Evolutionary conservation across 2,329 filamentous ascomycete genomes (phyloP), one percentile per base, ranked within the genome.

Genomic region (Lasiodiplodia sp.): DNA sequence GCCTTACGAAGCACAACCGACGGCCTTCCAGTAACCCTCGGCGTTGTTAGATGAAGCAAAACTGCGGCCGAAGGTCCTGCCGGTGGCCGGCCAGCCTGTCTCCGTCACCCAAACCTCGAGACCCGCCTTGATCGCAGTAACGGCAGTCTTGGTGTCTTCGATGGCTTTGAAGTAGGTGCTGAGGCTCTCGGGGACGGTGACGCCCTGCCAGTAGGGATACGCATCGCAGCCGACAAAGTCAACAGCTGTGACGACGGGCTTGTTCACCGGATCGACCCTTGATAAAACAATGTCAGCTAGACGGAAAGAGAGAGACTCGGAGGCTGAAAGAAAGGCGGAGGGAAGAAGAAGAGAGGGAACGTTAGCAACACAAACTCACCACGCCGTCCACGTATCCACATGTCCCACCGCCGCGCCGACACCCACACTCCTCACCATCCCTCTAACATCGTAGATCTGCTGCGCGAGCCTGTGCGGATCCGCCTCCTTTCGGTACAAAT

Each of bases 241-340:
- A 53, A 75, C 71, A 57, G 76, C 75, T 23, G 75, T 72, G 66
- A 80, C 76, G 65, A 80, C 77, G 7, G 71, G 75, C 65, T 73
- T 75, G 74, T 78, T 79, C 12, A 76, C 74, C 21, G 69, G 62
- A 70, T 80, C 78, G 77, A 88, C 88, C 85, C 77, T 93, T 47
- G n/a, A 77, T 97, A 93, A 77, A 96, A 93, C 80, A 96, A 93
- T 65, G 93, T 93, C 84, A 25, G 88, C 84, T 58, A 34, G 14
- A 56, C 5, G 4, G 6, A 18, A 74, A 38, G 37, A 38, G 37
- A 38, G 37, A 38, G 4, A 14, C 10, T 5, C 11, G 38, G 3
- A 40, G 14, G 38, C 4, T 14, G 38, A 14, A 11, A 11, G 10
- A 21, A 18, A 6, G 18, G 18, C 1, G 18, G 40, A 44, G 5